Evolutionary conservation across 306 rosid genomes (phyloP), one percentile per base, ranked within the genome.

Genomic region (Leucaena leucocephala): DNA sequence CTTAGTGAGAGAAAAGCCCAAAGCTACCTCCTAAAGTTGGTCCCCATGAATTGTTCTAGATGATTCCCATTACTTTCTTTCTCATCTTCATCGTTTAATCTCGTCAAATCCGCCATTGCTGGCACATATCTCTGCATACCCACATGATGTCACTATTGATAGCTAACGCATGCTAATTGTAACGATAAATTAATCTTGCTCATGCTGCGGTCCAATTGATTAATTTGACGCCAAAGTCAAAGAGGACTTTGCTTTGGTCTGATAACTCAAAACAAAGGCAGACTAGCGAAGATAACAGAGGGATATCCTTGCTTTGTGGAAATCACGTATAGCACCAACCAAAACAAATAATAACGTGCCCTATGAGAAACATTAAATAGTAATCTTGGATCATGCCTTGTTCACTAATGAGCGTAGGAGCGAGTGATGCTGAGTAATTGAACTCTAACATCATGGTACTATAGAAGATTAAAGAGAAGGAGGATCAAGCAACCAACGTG

Each of bases 401-500:
- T 73, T 22, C 85, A 36, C 48, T 19, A 21, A 58, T 9, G 14
- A 33, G 58, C 74, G 27, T 3, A 43, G 36, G 39, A 58, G 35
- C 8, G 12, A 49, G 27, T 35, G 8, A 33, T 15, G 63, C 46
- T 70, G 63, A 71, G 63, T 17, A 6, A 16, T 49, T 12, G 21
- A 49, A 71, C 8, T 11, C 52, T 21, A 4, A 27, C 43, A 59
- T 19, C 43, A 59, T 19, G 10, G 71, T 65, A 38, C 27, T 40
- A 40, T 17, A 10, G 27, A 40, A 36, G 38, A 64, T 64, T 38
- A 39, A 42, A 40, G 52, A 68, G 68, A 9, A 72, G 59, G 21
- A 38, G 8, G 52, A 68, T 63, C 44, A 72, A 78, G 59, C 72
- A 71, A 27, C 27, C 27, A 27, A 16, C 71, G 76, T 67, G 58